Evolutionary conservation across 2,329 filamentous ascomycete genomes (phyloP), one percentile per base, ranked within the genome.

Genomic region (Verticillium klebahnii): DNA sequence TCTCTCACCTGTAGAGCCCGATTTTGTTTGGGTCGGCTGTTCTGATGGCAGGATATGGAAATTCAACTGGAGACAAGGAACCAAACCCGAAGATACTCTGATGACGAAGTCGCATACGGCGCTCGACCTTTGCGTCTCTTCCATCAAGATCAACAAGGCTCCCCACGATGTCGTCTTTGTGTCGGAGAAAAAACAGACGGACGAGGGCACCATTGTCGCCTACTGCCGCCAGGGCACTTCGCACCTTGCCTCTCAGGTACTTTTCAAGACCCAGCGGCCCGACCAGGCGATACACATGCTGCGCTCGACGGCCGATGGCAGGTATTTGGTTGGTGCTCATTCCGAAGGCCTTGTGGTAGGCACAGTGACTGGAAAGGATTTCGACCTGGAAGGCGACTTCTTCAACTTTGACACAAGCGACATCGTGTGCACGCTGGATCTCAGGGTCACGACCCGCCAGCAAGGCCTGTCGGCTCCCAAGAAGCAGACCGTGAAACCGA

Each of bases 361-460:
- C 15, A 81, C 79, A 36, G 67, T 79, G 60, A 69, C 69, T 17
- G 67, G 71, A 50, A 65, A 71, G 14, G 60, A 57, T 3, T 63
- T 82, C n/a, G 75, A 80, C 40, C 72, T 84, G 23, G 74, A 76
- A 50, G 87, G 84, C 69, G 81, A 86, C 56, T 84, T 88, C 67
- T 82, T 81, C 65, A 80, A 81, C 17, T 82, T 89, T 62, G 82
- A 87, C 61, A 76, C 79, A 17, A 83, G 85, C 2, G 87, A 91
- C 66, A 81, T 85, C 52, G 84, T 93, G 59, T 87, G 85, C 32
- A 87, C 85, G 63, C 75, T 92, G 55, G 89, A 95, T 69, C 72
- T 90, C 59, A 82, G 85, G 65, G 75, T 79, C 65, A 71, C 63
- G 40, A 70, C 68, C 39, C 71, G 69, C 58, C 69, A 71, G 59